A percentile compares a stretch with the other conserved stretches of the same genome.
Evolutionary conservation across 176 grass and related monocot species (phyloP).

Genomic region (Aegilops umbellulata): DNA sequence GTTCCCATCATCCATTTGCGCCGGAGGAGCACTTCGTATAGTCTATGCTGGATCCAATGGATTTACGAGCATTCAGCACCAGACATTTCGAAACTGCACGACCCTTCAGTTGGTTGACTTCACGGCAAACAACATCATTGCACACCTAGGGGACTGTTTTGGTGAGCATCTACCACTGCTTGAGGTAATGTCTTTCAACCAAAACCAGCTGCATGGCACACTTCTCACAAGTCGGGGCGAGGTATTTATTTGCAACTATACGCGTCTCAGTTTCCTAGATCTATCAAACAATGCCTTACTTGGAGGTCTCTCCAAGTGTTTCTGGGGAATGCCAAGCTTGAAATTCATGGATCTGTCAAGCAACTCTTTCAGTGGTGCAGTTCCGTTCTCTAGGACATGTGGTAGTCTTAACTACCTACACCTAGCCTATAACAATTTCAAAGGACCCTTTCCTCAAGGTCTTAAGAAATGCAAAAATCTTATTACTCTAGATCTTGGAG

Average conservation of each 20-base stretch:
- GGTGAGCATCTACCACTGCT: background rate
- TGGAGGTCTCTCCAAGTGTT: background rate
- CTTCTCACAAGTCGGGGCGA: background rate
- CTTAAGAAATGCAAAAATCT: background rate
- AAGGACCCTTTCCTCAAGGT: background rate
- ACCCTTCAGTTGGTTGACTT: accelerated
- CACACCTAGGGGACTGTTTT: background rate
- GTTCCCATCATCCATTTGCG: no score
- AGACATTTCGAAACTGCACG: background rate
- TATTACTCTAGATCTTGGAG: background rate
- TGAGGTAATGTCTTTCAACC: background rate
- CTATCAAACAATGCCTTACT: background rate
- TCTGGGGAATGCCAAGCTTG: background rate
- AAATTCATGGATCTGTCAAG: background rate
- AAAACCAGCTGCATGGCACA: background rate
- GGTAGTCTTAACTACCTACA: background rate
- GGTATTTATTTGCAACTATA: background rate
- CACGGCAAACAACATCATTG: background rate
- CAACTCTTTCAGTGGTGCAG: background rate
- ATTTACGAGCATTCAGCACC: background rate
- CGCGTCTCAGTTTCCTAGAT: background rate
- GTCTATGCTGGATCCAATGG: background rate
- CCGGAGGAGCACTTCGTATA: no score
- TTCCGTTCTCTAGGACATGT: background rate
- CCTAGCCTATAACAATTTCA: background rate